Percentiles rank a stretch among this genome's conserved stretches.
Evolutionary conservation across 345 rosid genomes (phyloP).

Genomic region (Kernera saxatilis): DNA sequence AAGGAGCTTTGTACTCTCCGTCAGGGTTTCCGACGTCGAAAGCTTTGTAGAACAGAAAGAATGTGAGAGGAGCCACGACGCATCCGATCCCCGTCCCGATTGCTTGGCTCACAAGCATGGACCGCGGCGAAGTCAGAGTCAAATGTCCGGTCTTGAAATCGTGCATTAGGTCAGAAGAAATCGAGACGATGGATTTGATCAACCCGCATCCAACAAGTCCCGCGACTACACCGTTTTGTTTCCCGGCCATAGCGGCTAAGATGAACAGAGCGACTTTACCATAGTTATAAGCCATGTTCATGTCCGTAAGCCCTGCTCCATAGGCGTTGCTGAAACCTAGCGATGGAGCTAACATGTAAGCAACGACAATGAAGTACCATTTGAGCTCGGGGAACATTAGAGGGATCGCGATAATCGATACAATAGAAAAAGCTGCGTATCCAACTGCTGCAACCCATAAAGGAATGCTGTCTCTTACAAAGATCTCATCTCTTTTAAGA

Average conservation of each 20-base stretch:
- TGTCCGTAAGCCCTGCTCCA: slow-evolving; percentile 53
- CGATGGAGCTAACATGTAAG: slow-evolving; percentile 44
- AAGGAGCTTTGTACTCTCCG: slow-evolving; percentile 42
- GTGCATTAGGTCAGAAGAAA: slow-evolving; percentile 48
- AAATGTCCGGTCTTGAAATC: slow-evolving; percentile 54
- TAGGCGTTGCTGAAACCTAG: slow-evolving; percentile 52
- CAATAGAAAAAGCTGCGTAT: slow-evolving; percentile 36
- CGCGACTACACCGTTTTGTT: slow-evolving; percentile 43
- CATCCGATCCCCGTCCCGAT: slow-evolving; percentile 52
- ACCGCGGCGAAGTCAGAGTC: slow-evolving; percentile 41
- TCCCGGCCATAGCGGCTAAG: slow-evolving; percentile 50
- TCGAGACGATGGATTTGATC: slow-evolving; percentile 46
- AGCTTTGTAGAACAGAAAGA: slow-evolving; percentile 44
- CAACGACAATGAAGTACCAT: slow-evolving; percentile 44
- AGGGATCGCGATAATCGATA: slow-evolving; percentile 39
- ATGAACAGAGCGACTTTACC: slow-evolving; percentile 48
- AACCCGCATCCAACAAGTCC: slow-evolving; percentile 53
- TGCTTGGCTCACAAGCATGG: slow-evolving; percentile 56
- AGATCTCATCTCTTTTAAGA: slow-evolving; percentile 33
- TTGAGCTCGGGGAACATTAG: slow-evolving; percentile 43
- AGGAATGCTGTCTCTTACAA: slow-evolving; percentile 48
- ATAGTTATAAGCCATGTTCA: slow-evolving; percentile 51
- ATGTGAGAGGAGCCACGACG: slow-evolving; percentile 43
- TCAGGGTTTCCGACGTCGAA: slow-evolving; percentile 41
- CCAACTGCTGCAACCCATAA: slow-evolving; percentile 44